Evolutionary conservation across 2,329 filamentous ascomycete species (phyloP), one percentile per base, ranked within the genome.

Genomic region (Berkeleyomyces rouxiae): DNA sequence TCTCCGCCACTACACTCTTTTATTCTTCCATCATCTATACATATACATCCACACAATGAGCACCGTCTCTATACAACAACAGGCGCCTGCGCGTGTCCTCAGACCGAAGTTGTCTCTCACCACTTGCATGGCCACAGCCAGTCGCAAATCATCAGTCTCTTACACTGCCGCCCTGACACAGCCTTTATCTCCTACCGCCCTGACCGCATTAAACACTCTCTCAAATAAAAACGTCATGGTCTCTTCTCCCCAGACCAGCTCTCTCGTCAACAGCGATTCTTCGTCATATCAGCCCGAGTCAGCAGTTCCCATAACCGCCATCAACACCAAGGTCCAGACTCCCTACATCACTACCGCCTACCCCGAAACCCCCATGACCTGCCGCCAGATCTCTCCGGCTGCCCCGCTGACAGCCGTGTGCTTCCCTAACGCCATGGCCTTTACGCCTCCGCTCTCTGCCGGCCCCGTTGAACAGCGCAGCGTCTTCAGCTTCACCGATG

Each of bases 151-250:
- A 46, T 59, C 53, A 36, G 51, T 59, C n/a, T 73, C 75, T 37
- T 76, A 75, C 65, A 75, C 73, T 4, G 69, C 79, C 51, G 71
- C 75, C 31, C 74, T 76, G 60, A 71, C 80, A 46, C 78, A 84
- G 67, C 78, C 80, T 39, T 79, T 76, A 64, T 83, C 82, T 40
- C 81, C 82, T 3, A 85, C 83, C 1, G 75, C 81, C 31, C 81
- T 82, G 3, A 85, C 83, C 1, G 75, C 81, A 31, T 84, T 84
- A 73, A 85, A 85, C 71, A 85, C 83, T 1, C 76, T 85, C 46
- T 83, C 82, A 65, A 83, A 85, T 61, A 82, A 83, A 70, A 78
- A 81, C 65, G 77, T 79, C 37, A 78, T 80, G 1, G 78, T 80
- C 2, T 68, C 36, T 53, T 40, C 49, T 23, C 49, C 49, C 3